phyloP scores from a whole-genome alignment of 2,329 filamentous ascomycete genomes.

The Fusarium sp. region DNA sequence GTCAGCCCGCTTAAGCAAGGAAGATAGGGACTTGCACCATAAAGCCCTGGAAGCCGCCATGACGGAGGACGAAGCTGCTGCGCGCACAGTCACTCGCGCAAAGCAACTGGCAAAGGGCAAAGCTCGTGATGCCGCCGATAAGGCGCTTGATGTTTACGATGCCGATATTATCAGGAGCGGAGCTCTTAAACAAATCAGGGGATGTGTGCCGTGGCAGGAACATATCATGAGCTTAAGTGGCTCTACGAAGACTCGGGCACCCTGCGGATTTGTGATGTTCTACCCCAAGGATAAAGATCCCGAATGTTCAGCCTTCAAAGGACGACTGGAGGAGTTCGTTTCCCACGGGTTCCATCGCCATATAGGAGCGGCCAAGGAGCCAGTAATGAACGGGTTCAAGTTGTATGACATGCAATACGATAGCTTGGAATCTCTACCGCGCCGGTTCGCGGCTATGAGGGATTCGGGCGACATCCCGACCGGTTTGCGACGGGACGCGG shows the following conservation, averaged over 20 bases:
- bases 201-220: background rate
- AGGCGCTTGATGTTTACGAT: too few relatives aligned
- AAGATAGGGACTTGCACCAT: too few relatives aligned
- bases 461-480: background rate
- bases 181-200: too few relatives aligned
- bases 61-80: too few relatives aligned
- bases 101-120: too few relatives aligned
- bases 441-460: background rate
- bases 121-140: too few relatives aligned
- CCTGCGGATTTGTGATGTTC: background rate
- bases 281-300: background rate
- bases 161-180: too few relatives aligned
- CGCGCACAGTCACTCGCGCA: too few relatives aligned
- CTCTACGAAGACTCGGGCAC: background rate
- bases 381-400: background rate
- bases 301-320: too few relatives aligned
- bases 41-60: too few relatives aligned
- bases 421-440: background rate
- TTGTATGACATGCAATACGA: background rate
- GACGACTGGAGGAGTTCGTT: fast-evolving
- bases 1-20: too few relatives aligned
- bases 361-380: background rate
- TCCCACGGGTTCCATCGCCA: background rate
- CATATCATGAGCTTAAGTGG: background rate
- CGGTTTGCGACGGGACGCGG: background rate